These are phyloP conservation scores for Aegilops bicornis DNA, from an alignment of 176 grass and related monocot species.

Conservation along the genomic window DNA sequence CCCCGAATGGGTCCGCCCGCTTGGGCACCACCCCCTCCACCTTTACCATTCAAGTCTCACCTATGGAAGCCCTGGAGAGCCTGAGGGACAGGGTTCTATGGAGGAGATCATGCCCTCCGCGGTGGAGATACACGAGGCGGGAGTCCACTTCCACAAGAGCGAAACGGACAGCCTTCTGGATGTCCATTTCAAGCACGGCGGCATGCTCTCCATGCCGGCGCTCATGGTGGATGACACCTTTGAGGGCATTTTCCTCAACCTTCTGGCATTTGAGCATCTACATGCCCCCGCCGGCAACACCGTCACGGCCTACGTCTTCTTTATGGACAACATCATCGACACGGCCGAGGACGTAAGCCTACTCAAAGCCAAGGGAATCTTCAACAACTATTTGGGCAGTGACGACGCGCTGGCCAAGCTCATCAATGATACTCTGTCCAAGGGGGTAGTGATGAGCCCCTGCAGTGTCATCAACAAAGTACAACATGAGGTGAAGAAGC, in stretches of 20 bases:
- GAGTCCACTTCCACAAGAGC: slow-evolving; percentile 46
- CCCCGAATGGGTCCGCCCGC: no score
- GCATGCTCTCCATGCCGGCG: neutral
- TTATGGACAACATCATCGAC: neutral
- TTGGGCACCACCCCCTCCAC: no score
- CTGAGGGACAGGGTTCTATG: no score
- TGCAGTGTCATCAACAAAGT: neutral
- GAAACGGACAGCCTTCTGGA: slow-evolving; percentile 33
- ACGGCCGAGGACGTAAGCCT: slow-evolving; percentile 40
- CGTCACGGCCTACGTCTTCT: neutral
- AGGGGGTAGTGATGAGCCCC: neutral
- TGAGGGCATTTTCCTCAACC: neutral
- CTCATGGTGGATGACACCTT: no score
- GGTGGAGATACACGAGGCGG: slow-evolving; percentile 47
- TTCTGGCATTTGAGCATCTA: neutral
- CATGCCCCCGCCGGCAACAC: neutral
- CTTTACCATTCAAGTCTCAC: no score
- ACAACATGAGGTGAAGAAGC: neutral
- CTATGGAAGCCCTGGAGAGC: no score
- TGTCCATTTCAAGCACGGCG: slow-evolving; percentile 29
- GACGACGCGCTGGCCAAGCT: slow-evolving; percentile 6
- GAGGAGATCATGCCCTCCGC: slow-evolving; percentile 24
- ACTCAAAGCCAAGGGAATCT: slow-evolving; percentile 27
- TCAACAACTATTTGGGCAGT: neutral
- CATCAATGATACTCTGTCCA: slow-evolving; percentile 9